Evolutionary conservation across 2,329 filamentous ascomycete species (phyloP), one percentile per base, ranked within the genome.

Genomic region (Cyphellophora europaea): DNA sequence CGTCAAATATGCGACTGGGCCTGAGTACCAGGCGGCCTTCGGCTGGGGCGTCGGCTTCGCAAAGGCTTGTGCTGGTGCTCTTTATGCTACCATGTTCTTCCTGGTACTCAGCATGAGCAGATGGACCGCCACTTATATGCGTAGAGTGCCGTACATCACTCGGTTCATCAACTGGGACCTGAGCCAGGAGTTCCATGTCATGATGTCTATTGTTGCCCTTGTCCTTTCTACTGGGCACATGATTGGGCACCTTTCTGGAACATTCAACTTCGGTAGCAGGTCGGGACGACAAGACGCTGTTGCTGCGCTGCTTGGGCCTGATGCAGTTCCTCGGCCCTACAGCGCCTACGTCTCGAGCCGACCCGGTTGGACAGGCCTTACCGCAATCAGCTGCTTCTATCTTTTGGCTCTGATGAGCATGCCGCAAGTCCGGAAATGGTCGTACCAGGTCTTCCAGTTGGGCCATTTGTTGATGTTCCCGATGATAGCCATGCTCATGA

Each of bases 61-160:
- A 3, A 76, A 75, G 51, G 65, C 67, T 0, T 66, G 58, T 28
- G 70, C 71, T 6, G 72, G 72, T 3, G 64, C 67, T 0, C 46
- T 76, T 1, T 75, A 74, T 32, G 70, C 71, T 12, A 74, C 70
- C 1, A 63, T 76, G 37, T 74, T 74, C 54, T 74, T 76, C 44
- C 57, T 75, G 37, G 58, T 75, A 5, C 53, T 75, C 4, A 72
- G 68, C 46, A 76, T 75, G 71, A 72, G 67, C 11, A 57, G 72
- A 17, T 72, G 70, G 53, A 62, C 72, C 13, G 65, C 71, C 2
- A 75, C 71, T 0, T 66, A 64, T 35, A 49, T 72, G 25, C 61
- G 71, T 11, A 55, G 64, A n/a, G 70, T 61, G 8, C 70, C 69
- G 42, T 56, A 62, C 35, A 54, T 74, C 38, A 71, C 67, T 2